Conservation (phyloP, 1,284 basidiomycete genomes). For the Inonotus hispidus region DNA sequence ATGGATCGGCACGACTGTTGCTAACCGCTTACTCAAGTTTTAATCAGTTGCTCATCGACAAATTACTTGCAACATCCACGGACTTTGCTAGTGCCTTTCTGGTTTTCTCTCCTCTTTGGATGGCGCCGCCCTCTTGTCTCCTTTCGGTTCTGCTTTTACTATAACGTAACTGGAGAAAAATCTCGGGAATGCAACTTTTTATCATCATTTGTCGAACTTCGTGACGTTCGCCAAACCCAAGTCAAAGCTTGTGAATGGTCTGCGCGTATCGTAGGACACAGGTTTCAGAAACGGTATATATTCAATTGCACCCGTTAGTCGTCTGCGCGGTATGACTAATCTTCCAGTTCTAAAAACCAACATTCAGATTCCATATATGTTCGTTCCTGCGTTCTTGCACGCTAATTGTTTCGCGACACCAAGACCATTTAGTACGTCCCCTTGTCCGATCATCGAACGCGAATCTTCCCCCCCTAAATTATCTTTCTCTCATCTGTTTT, state of each 20-base stretch:
- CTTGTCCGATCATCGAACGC: conserved; percentile 5
- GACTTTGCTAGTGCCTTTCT: conserved; percentile 1
- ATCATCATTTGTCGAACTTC: conserved; percentile 4
- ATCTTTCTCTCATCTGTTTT: not conserved
- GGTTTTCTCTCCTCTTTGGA: not conserved
- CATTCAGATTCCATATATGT: conserved; percentile 1
- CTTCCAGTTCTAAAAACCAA: not conserved
- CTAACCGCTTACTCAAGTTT: conserved; percentile 3
- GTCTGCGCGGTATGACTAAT: conserved; percentile 1
- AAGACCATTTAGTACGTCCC: not conserved
- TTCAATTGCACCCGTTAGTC: not conserved
- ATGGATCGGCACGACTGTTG: conserved; percentile 1
- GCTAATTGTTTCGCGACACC: conserved; percentile 1
- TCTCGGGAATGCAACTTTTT: too few species aligned
- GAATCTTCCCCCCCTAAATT: not conserved
- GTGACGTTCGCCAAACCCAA: not conserved
- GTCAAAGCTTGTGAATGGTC: conserved; percentile 1
- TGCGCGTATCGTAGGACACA: not conserved
- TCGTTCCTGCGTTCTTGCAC: conserved; percentile 1
- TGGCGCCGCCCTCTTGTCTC: not conserved
- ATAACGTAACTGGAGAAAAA: conserved; percentile 1
- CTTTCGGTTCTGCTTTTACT: not conserved
- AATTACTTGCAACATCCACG: conserved; percentile 3
- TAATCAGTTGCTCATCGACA: conserved; percentile 9
- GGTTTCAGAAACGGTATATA: conserved; percentile 1